Percentiles rank a stretch among this genome's conserved stretches.
Conservation (phyloP, 148 eudicot species). For the Tetragonia tetragonoides region DNA sequence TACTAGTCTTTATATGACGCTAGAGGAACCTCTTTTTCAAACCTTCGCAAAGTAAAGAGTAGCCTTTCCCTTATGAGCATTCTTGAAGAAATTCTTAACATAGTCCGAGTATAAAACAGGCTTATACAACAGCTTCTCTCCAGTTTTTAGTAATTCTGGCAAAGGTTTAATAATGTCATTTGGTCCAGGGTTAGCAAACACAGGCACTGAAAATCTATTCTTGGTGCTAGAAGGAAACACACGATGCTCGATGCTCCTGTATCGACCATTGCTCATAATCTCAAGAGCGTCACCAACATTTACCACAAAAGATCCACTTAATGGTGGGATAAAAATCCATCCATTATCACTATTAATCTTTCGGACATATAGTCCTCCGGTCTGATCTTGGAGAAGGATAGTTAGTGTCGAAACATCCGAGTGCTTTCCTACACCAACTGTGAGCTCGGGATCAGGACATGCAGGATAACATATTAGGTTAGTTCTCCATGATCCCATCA, state of each 20-base stretch:
- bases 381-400: constrained; percentile 38
- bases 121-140: constrained; percentile 32
- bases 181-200: constrained; percentile 32
- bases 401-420: constrained; percentile 34
- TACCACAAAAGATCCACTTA: constrained; percentile 27
- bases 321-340: constrained; percentile 38
- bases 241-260: constrained; percentile 43
- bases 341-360: constrained; percentile 11
- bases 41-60: constrained; percentile 26
- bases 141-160: constrained; percentile 26
- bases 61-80: constrained; percentile 40
- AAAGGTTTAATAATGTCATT: constrained; percentile 29
- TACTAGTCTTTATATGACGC: too few species aligned
- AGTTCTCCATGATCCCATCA: background rate
- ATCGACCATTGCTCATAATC: constrained; percentile 39
- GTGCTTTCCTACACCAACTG: constrained; percentile 37
- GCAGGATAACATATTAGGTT: constrained; percentile 31
- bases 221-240: constrained; percentile 29
- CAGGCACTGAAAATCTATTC: constrained; percentile 34
- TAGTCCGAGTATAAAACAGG: constrained; percentile 36
- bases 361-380: constrained; percentile 40
- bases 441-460: constrained; percentile 39
- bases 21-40: too few species aligned
- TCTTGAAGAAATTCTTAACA: constrained; percentile 28
- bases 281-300: constrained; percentile 41